Evolutionary conservation across 2,329 filamentous ascomycete species (phyloP).

Genomic region (Curvularia lunata): DNA sequence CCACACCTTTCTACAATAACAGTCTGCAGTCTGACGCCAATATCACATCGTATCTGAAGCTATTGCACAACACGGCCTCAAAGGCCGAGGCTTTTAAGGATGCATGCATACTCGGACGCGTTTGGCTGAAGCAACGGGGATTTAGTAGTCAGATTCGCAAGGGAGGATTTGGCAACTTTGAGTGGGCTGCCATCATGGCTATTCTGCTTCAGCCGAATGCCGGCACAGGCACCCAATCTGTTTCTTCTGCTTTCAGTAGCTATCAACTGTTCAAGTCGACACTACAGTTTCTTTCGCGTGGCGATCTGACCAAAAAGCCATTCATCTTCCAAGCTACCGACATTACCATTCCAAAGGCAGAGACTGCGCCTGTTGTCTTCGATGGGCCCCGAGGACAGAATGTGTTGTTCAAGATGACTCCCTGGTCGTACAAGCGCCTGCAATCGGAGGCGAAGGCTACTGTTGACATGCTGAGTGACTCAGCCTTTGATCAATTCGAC

Average conservation of each 20-base stretch:
- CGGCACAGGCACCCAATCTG: constrained; percentile 70
- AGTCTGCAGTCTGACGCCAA: constrained; percentile 79
- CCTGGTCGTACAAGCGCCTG: constrained; percentile 79
- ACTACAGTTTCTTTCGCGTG: constrained; percentile 82
- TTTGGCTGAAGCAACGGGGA: constrained; percentile 89
- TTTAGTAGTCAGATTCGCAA: constrained; percentile 71
- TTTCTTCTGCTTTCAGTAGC: constrained; percentile 83
- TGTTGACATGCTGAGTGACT: constrained; percentile 75
- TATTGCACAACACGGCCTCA: constrained; percentile 72
- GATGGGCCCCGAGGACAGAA: constrained; percentile 79
- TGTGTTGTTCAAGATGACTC: constrained; percentile 85
- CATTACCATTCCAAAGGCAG: constrained; percentile 48
- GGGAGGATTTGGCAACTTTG: constrained; percentile 91
- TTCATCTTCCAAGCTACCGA: constrained; percentile 57
- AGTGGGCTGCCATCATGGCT: constrained; percentile 83
- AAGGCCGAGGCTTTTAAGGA: constrained; percentile 77
- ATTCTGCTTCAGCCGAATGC: constrained; percentile 80
- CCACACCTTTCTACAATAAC: constrained; percentile 89
- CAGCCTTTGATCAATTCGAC: constrained; percentile 79
- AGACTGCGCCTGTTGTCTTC: constrained; percentile 72
- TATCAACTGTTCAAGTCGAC: constrained; percentile 95
- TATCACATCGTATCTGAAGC: constrained; percentile 74
- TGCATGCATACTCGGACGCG: constrained; percentile 81
- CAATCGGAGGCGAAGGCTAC: constrained; percentile 77
- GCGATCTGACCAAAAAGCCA: constrained; percentile 73